phyloP scores from a whole-genome alignment of 2,329 filamentous ascomycete genomes.

The Cladosporium velox region DNA sequence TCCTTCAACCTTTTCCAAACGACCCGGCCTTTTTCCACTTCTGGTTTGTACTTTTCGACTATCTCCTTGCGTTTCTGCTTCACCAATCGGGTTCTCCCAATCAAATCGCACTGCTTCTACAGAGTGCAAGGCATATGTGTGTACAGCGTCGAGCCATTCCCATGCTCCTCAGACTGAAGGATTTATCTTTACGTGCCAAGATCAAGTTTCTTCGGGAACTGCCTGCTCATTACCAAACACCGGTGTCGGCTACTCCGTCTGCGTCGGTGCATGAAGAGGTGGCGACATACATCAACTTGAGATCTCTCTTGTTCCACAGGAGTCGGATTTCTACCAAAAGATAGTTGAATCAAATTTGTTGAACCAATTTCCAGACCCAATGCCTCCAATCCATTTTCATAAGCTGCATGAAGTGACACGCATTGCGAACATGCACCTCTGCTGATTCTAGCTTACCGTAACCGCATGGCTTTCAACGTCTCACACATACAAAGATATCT shows the following conservation, averaged over 20 bases:
- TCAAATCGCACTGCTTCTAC: slow-evolving; percentile 27
- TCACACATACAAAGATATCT: background rate
- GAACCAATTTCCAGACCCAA: background rate
- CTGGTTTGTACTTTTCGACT: slow-evolving; percentile 13
- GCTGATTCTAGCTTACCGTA: background rate
- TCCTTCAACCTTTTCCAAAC: slow-evolving; percentile 17
- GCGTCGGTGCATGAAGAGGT: slow-evolving; percentile 65
- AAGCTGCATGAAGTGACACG: background rate
- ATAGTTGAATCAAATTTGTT: background rate
- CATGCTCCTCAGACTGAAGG: slow-evolving; percentile 68
- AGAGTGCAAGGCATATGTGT: slow-evolving; percentile 62
- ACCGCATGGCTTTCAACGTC: background rate
- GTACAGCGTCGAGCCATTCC: slow-evolving; percentile 65
- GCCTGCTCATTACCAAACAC: slow-evolving; percentile 68
- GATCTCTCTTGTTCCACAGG: background rate
- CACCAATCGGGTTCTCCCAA: background rate
- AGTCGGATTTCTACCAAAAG: background rate
- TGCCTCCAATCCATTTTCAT: background rate
- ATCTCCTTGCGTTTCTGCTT: slow-evolving; percentile 11
- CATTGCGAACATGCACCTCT: background rate
- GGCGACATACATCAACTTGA: slow-evolving; percentile 50
- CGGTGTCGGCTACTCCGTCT: slow-evolving; percentile 52
- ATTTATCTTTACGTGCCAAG: slow-evolving; percentile 64
- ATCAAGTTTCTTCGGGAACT: slow-evolving; percentile 44
- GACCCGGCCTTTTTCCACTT: slow-evolving; percentile 9